Evolutionary conservation across 2,329 filamentous ascomycete genomes (phyloP), one percentile per base, ranked within the genome.

Genomic region (Colletotrichum euphorbiae): DNA sequence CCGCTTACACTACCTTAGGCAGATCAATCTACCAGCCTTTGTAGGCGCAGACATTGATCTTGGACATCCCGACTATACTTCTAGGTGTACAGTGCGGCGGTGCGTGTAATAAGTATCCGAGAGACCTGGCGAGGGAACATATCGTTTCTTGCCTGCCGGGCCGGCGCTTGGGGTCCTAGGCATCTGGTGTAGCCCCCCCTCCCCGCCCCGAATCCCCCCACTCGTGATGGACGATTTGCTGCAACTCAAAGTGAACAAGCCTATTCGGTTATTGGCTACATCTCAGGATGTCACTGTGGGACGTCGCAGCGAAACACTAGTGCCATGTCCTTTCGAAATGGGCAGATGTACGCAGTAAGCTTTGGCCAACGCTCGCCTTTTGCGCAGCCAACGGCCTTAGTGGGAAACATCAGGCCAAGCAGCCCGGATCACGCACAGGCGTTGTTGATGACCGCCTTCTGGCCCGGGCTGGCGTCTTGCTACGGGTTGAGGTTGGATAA

Each of bases 271-370:
- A 65, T 64, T 68, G 66, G 66, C 54, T 48, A 65, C 33, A 65
- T 68, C 54, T 59, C 40, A 59, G 61, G 61, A 68, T 68, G 54
- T 68, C 66, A 66, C 48, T 40, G 55, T 40, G 55, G 40, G 42
- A 65, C 24, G 62, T 65, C 61, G n/a, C n/a, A n/a, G n/a, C n/a
- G 66, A 68, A 68, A 68, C 66, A 65, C 61, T 68, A 68, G 66
- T 55, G 61, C 48, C 65, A 55, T 59, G 54, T 36, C 66, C 43
- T 65, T 33, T 36, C 12, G 28, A 21, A 60, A 68, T 55, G 61
- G 36, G 66, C 50, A 57, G 55, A 66, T 59, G 61, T n/a, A n/a
- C n/a, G n/a, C n/a, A n/a, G n/a, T 66, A 68, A 68, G 66, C 61
- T 68, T 68, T 66, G 66, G 66, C 54, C 54, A 65, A 28, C 61